Evolutionary conservation across 352 stramenopile genomes (phyloP).

Genomic region (Paralagenidium karlingii): DNA sequence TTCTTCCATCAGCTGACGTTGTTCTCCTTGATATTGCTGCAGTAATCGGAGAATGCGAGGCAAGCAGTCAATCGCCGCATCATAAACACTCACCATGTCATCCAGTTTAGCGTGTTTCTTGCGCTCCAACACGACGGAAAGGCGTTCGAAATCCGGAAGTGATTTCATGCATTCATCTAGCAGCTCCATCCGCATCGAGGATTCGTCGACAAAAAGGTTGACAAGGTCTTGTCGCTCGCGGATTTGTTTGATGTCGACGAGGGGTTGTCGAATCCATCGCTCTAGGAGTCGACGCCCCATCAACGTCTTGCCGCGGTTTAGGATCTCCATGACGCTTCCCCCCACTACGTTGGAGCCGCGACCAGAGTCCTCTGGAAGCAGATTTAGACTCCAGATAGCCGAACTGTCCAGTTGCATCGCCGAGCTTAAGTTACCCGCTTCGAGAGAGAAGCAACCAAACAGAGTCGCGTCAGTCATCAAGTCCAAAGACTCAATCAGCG

Average conservation of each 20-base stretch:
- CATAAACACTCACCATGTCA: constrained; percentile 74
- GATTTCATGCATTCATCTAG: constrained; percentile 82
- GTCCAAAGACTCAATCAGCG: constrained; percentile 50
- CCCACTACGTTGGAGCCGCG: constrained; percentile 27
- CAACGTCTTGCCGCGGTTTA: constrained; percentile 90
- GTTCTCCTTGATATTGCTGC: constrained; percentile 21
- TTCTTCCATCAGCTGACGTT: constrained; percentile 20
- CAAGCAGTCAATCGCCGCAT: constrained; percentile 54
- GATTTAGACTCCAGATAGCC: constrained; percentile 86
- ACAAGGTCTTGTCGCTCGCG: constrained; percentile 85
- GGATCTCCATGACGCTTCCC: constrained; percentile 86
- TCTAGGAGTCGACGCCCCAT: constrained; percentile 91
- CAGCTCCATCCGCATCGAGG: constrained; percentile 75
- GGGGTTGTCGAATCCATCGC: constrained; percentile 95
- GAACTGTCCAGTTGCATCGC: constrained; percentile 89
- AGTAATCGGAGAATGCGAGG: constrained; percentile 48
- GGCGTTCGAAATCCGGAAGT: constrained; percentile 62
- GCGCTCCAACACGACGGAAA: constrained; percentile 48
- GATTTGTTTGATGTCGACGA: constrained; percentile 85
- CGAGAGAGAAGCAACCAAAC: constrained; percentile 66
- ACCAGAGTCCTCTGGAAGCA: constrained; percentile 70
- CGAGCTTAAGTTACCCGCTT: constrained; percentile 55
- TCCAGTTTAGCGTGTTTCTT: constrained; percentile 67
- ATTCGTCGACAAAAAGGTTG: constrained; percentile 85
- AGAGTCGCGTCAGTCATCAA: constrained; percentile 50